Conservation (phyloP, 805 yeast genomes). For the Yarrowia sp. region DNA sequence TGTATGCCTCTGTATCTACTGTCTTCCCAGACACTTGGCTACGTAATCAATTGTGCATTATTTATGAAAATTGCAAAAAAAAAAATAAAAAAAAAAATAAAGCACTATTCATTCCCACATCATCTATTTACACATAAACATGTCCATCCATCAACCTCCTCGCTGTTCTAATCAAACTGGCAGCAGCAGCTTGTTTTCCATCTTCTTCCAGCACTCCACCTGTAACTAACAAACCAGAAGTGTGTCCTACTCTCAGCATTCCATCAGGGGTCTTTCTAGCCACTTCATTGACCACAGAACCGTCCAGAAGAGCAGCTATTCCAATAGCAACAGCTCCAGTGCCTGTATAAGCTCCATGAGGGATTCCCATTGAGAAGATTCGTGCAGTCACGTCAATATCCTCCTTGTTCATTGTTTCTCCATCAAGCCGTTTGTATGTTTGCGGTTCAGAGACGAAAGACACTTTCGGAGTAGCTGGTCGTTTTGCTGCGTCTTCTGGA, state of each 20-base stretch:
- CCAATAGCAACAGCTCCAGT: slow-evolving; percentile 41
- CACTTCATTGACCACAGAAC: slow-evolving; percentile 29
- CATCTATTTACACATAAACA: slow-evolving; percentile 10
- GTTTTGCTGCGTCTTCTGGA: slow-evolving; percentile 34
- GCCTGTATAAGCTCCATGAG: slow-evolving; percentile 41
- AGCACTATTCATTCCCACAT: too few species aligned
- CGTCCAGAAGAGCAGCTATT: slow-evolving; percentile 36
- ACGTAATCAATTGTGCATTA: too few species aligned
- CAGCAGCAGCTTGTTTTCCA: slow-evolving; percentile 24
- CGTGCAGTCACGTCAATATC: slow-evolving; percentile 29
- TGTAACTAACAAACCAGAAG: slow-evolving; percentile 23
- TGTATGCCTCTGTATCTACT: too few species aligned
- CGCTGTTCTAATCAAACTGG: slow-evolving; percentile 5
- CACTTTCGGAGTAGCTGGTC: slow-evolving; percentile 41
- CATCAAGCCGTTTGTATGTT: slow-evolving; percentile 10
- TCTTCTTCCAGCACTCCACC: slow-evolving; percentile 22
- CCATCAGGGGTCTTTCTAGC: slow-evolving; percentile 8
- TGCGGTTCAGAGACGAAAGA: slow-evolving; percentile 37
- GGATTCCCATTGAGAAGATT: slow-evolving; percentile 40
- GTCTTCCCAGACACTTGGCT: too few species aligned
- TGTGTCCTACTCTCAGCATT: slow-evolving; percentile 33
- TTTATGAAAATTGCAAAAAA: too few species aligned
- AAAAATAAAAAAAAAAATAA: too few species aligned
- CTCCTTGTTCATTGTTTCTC: not conserved
- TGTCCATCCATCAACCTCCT: slow-evolving; percentile 33